Percentiles rank a stretch among this genome's conserved stretches.
Evolutionary conservation across 2,329 filamentous ascomycete species (phyloP).

Genomic region (Scolecobasidium constrictum): DNA sequence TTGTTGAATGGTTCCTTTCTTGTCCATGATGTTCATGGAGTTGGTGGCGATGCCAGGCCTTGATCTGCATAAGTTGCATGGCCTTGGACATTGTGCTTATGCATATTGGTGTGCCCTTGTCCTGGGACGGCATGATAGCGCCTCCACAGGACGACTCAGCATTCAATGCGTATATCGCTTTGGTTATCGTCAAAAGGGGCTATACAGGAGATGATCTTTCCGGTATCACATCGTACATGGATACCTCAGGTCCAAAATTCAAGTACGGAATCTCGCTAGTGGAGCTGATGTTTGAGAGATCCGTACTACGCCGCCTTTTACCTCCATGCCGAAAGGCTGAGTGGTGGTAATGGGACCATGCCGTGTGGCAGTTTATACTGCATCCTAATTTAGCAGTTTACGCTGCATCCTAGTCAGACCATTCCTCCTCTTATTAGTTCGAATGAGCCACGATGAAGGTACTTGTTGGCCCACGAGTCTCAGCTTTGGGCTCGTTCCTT

Average conservation of each 20-base stretch:
- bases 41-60: neutral
- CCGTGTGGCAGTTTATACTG: neutral
- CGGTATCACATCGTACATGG: neutral
- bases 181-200: neutral
- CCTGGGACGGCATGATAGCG: no score
- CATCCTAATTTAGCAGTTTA: no score
- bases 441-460: no score
- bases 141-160: neutral
- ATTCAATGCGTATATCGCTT: constrained; percentile 1
- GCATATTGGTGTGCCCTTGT: no score
- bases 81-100: no score
- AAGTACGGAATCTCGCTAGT: neutral
- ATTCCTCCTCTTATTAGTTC: no score
- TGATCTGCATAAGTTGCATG: no score
- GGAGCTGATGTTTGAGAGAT: neutral
- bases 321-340: neutral
- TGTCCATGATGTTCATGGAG: neutral
- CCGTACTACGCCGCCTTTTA: neutral
- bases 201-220: neutral
- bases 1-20: neutral
- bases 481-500: neutral
- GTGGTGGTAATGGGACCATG: neutral
- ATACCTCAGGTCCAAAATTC: neutral
- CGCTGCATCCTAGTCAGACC: no score
- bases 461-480: no score